Percentiles rank a stretch among this genome's conserved stretches.
Conservation (phyloP, 805 yeast species). For the Candida sonorensis region DNA sequence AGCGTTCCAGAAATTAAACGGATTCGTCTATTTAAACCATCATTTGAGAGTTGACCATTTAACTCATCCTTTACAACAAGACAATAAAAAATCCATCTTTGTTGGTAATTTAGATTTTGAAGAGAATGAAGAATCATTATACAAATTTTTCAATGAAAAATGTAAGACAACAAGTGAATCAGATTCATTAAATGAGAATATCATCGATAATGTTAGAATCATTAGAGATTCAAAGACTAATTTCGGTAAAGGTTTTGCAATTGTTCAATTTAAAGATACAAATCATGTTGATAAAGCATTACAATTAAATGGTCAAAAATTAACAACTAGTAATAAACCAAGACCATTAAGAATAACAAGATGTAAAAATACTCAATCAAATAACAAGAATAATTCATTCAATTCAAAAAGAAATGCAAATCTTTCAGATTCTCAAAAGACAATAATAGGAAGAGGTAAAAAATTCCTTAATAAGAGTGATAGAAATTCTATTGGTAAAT, state of each 20-base stretch:
- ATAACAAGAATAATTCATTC: conserved; percentile 16
- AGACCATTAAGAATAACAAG: conserved; percentile 75
- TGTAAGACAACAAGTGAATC: conserved; percentile 36
- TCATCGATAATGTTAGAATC: conserved; percentile 80
- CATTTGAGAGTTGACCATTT: conserved; percentile 90
- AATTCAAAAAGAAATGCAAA: neutral
- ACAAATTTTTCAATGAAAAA: conserved; percentile 62
- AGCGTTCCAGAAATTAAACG: conserved; percentile 47
- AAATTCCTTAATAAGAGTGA: conserved; percentile 75
- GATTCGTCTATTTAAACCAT: conserved; percentile 55
- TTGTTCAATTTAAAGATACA: conserved; percentile 78
- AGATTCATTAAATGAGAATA: no score
- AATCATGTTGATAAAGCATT: conserved; percentile 76
- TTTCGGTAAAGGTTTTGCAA: conserved; percentile 95
- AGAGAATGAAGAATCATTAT: conserved; percentile 82
- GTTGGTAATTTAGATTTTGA: conserved; percentile 94
- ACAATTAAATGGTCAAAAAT: conserved; percentile 62
- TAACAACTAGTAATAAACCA: conserved; percentile 29
- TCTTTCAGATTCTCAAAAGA: conserved; percentile 56
- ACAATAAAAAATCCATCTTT: conserved; percentile 75
- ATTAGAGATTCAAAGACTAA: conserved; percentile 91
- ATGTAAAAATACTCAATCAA: conserved; percentile 39
- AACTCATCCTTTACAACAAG: conserved; percentile 85
- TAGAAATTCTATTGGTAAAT: conserved; percentile 56
- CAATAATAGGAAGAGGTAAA: conserved; percentile 75